Percentiles rank a stretch among this genome's conserved stretches.
Conservation (phyloP, 192 early-diverging fungal species). For the Pilobolus umbonatus region DNA sequence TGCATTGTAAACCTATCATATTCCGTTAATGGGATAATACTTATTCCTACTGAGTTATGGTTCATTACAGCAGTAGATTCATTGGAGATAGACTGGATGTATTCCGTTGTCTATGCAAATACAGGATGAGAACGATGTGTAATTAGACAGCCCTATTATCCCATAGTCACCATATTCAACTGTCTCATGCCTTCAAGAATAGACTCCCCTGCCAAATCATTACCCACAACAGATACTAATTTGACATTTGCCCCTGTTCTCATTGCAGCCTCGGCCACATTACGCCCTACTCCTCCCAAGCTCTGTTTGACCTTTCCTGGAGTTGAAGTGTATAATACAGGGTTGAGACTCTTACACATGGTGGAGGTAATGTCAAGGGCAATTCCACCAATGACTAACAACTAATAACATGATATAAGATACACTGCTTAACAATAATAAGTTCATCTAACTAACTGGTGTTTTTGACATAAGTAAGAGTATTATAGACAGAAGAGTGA, state of each 20-base stretch:
- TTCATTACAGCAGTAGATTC: constrained; percentile 52
- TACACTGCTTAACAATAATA: not conserved
- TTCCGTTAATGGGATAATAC: constrained; percentile 28
- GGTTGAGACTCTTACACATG: not conserved
- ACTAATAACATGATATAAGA: constrained; percentile 22
- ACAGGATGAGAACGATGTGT: not conserved
- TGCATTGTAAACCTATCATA: constrained; percentile 64
- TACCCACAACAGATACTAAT: constrained; percentile 68
- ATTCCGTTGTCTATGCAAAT: constrained; percentile 20
- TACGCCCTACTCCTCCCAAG: constrained; percentile 89
- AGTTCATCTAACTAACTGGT: not conserved
- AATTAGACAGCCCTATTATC: not conserved
- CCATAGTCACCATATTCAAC: constrained; percentile 49
- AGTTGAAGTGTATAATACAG: constrained; percentile 58
- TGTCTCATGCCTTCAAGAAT: constrained; percentile 48
- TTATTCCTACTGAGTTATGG: too few relatives aligned
- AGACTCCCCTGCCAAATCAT: constrained; percentile 60
- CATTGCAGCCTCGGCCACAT: constrained; percentile 79
- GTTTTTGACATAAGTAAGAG: not conserved
- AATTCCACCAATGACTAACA: constrained; percentile 83
- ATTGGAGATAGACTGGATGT: constrained; percentile 26
- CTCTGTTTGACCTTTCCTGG: constrained; percentile 63
- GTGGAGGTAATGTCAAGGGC: constrained; percentile 80
- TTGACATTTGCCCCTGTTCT: constrained; percentile 51
- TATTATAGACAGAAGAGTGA: not conserved